Base-by-base conservation (phyloP, 208 protist genomes). In the Phytomonas sp. region DNA sequence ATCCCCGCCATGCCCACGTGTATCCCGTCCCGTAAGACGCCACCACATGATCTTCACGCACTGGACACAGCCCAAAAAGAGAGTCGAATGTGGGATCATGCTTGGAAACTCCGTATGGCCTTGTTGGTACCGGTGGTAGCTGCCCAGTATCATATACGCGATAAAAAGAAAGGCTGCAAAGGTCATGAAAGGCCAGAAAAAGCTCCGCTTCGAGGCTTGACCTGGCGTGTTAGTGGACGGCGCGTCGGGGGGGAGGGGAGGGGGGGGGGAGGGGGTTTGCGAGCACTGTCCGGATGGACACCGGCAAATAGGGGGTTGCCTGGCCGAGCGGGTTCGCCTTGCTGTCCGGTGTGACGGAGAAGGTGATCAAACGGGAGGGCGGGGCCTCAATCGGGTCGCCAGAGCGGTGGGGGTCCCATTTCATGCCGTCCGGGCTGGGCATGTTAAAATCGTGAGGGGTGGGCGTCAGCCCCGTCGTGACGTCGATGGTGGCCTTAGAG, bases 71-170 rank as follows among this genome's bases (percentile, higher is more conserved):
- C 75, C 71, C 3, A 68, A 70, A 29, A 92, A 78, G 12, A 64
- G 26, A 45, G 81, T 72, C 26, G 82, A 74, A 62, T 87, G 84
- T 6, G 90, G 90, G 26, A 95, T 59, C 68, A 91, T 91, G 7
- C 90, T 82, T 37, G 89, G 89, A 60, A 95, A 82, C 42, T 90
- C 70, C 10, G 63, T 79, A 30, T 89, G 78, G 26, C 81, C 82
- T 14, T 75, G 75, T 4, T 81, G 49, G 59, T 92, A 91, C 65
- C 93, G 93, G 73, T 91, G 82, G 29, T 75, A 75, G 11, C 81
- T 75, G 29, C 77, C 71, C 19, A 71, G 74, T 4, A 80, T 49
- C 60, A 93, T 61, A 70, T 88, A 95, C 16, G 72, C 26, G 2
- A 76, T 29, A 65, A 80, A 60, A 26, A 89, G 29, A 2, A 91